Evolutionary conservation across 2,329 filamentous ascomycete species (phyloP), one percentile per base, ranked within the genome.

Genomic region (Aspergillus phoenicis): DNA sequence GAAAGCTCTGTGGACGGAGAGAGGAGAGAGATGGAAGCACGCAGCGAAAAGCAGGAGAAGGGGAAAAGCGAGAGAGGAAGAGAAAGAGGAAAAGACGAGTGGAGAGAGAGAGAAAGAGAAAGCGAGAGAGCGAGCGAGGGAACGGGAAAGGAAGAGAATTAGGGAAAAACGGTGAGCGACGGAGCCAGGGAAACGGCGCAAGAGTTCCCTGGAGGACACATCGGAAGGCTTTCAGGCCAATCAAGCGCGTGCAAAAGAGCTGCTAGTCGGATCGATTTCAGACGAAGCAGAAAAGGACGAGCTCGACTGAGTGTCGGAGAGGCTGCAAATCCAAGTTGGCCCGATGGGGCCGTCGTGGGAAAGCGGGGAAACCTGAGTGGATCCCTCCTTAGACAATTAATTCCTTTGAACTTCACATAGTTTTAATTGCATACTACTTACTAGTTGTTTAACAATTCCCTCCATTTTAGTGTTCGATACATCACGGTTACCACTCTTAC

Each of bases 281-380:
- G 28, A 38, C 33, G 45, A n/a, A 47, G 38, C 53, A 41, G 33
- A 20, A 45, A 24, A 22, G 15, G 17, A 51, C 33, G 20, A 17
- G 43, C 15, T 22, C 38, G 26, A 51, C 48, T 15, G 28, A 10
- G 38, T 36, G 33, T 36, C 33, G 33, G 33, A 36, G 36, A 39
- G 52, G 43, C 28, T 61, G 48, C 47, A 58, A 59, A 49, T 38
- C 45, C 39, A 49, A 59, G 43, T 56, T 36, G 41, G 43, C 52
- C 51, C 58, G 41, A 61, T 57, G 59, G 57, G 63, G 64, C 61
- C 62, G 65, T 57, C 56, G 62, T 61, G 62, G 64, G 59, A 36
- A 36, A 66, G 64, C 64, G 64, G 65, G 64, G 65, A 64, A 66
- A 61, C 59, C 57, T 33, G 58, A 56, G 59, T 62, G 54, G 60